These are phyloP conservation scores for Volvox africanus DNA, from an alignment of 139 green algal species.

Conservation along the genomic window DNA sequence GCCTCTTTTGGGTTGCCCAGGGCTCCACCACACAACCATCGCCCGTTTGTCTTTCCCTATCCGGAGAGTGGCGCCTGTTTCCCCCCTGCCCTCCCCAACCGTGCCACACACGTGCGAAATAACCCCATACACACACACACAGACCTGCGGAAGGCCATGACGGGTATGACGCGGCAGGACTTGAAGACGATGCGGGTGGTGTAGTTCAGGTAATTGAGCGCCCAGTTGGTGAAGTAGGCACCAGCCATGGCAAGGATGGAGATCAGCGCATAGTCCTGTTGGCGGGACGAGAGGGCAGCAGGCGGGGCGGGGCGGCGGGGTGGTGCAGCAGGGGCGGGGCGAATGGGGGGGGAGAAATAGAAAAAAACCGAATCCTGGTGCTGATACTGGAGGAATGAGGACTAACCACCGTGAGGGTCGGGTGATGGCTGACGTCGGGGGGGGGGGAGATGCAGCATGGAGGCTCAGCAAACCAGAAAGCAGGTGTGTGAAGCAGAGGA, in stretches of 20 bases:
- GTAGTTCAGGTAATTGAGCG: slow-evolving; percentile 80
- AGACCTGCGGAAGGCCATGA: slow-evolving; percentile 70
- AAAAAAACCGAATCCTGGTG: too few relatives aligned
- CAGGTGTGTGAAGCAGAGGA: too few relatives aligned
- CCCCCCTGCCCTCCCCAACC: too few relatives aligned
- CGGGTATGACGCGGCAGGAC: slow-evolving; percentile 72
- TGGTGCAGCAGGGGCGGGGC: not conserved
- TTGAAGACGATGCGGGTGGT: slow-evolving; percentile 79
- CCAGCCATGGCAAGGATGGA: slow-evolving; percentile 66
- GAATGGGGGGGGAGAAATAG: not conserved
- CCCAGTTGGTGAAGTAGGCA: slow-evolving; percentile 78
- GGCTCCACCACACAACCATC: too few relatives aligned
- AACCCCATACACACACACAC: not conserved
- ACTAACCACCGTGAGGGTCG: too few relatives aligned
- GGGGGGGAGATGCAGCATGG: too few relatives aligned
- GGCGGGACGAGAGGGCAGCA: not conserved
- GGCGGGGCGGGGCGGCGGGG: not conserved
- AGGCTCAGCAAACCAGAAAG: too few relatives aligned
- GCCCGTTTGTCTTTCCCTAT: too few relatives aligned
- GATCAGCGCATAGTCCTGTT: slow-evolving; percentile 67
- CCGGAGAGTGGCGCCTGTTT: too few relatives aligned
- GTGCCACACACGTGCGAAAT: not conserved
- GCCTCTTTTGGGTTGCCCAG: too few relatives aligned
- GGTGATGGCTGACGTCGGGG: too few relatives aligned
- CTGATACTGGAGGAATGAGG: too few relatives aligned